Evolutionary conservation across 352 stramenopile genomes (phyloP).

Genomic region (Pythium chondricola): DNA sequence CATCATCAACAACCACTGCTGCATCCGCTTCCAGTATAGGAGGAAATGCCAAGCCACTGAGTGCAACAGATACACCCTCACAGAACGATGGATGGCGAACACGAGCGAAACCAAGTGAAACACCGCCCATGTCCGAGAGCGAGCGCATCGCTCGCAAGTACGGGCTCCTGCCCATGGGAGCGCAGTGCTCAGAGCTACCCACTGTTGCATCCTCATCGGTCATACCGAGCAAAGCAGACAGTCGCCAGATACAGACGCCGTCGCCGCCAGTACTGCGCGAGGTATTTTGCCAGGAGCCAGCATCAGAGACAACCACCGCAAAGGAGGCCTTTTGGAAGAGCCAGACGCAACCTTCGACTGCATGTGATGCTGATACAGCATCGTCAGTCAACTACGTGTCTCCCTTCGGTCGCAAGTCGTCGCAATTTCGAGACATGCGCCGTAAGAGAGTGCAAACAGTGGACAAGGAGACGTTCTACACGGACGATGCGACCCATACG

Average conservation of each 20-base stretch:
- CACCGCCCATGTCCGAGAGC: conserved; percentile 26
- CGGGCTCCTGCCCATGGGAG: conserved; percentile 34
- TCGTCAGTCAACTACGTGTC: conserved; percentile 61
- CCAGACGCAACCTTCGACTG: too few relatives aligned
- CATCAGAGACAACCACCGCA: not conserved
- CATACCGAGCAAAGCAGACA: not conserved
- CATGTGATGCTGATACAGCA: too few relatives aligned
- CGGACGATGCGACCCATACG: conserved; percentile 23
- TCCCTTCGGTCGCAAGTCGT: conserved; percentile 28
- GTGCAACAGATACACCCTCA: not conserved
- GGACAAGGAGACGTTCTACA: conserved; percentile 31
- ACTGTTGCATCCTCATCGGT: too few relatives aligned
- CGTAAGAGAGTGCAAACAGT: conserved; percentile 1
- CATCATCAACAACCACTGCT: not conserved
- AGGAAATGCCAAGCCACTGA: too few relatives aligned
- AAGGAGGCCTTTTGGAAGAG: conserved; percentile 16
- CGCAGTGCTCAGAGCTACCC: too few relatives aligned
- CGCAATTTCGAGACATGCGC: conserved; percentile 9
- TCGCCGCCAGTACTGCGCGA: not conserved
- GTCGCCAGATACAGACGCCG: not conserved
- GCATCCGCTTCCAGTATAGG: too few relatives aligned
- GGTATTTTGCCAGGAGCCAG: not conserved
- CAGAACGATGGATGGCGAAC: conserved; percentile 2
- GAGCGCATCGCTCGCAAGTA: conserved; percentile 64
- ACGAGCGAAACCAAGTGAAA: conserved; percentile 1